Evolutionary conservation across 192 early-diverging fungal species (phyloP).

Genomic region (Linnemannia hyalina): DNA sequence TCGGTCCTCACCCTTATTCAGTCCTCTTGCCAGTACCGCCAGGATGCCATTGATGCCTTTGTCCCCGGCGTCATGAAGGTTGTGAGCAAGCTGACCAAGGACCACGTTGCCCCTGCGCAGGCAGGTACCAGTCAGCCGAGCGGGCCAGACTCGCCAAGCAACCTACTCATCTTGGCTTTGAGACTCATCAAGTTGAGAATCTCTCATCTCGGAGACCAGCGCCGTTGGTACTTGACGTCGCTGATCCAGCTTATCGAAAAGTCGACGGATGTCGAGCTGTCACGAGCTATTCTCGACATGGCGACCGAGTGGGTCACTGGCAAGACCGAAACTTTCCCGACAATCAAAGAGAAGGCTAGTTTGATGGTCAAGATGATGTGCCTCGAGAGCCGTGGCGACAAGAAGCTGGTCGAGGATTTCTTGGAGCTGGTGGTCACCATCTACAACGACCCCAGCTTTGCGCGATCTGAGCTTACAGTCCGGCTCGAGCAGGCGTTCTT

Average conservation of each 20-base stretch:
- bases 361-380: slow-evolving; percentile 94
- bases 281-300: slow-evolving; percentile 84
- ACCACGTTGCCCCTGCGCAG: slow-evolving; percentile 71
- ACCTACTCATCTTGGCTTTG: slow-evolving; percentile 66
- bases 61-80: slow-evolving; percentile 86
- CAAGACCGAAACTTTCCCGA: slow-evolving; percentile 88
- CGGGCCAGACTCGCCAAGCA: slow-evolving; percentile 63
- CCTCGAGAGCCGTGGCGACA: slow-evolving; percentile 79
- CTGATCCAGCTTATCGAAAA: slow-evolving; percentile 90
- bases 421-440: slow-evolving; percentile 92
- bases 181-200: slow-evolving; percentile 71
- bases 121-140: slow-evolving; percentile 43
- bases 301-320: slow-evolving; percentile 90
- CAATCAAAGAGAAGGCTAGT: slow-evolving; percentile 95
- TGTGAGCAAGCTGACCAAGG: slow-evolving; percentile 87
- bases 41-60: slow-evolving; percentile 78
- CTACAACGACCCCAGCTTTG: slow-evolving; percentile 86
- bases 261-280: slow-evolving; percentile 79
- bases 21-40: slow-evolving; percentile 70
- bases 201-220: slow-evolving; percentile 84
- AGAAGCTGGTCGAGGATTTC: slow-evolving; percentile 84
- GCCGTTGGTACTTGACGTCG: slow-evolving; percentile 85
- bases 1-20: slow-evolving; percentile 78
- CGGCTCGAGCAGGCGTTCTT: slow-evolving; percentile 95
- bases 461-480: slow-evolving; percentile 92